Percentiles rank a stretch among this genome's conserved stretches.
Conservation (phyloP, 139 green algal species). For the Coccomyxa sp. region DNA sequence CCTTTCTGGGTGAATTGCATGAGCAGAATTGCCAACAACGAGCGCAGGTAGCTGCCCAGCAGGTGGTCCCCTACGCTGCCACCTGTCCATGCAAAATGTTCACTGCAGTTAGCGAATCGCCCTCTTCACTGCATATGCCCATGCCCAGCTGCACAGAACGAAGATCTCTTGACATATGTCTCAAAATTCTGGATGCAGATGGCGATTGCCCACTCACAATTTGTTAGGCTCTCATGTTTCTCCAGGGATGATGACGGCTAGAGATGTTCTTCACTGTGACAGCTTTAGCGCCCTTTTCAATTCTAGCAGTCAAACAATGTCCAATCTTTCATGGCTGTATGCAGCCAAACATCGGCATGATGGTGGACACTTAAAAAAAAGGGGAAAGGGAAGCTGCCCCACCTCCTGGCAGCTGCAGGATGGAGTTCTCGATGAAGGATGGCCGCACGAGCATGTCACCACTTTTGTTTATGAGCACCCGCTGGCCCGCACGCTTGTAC, state of each 20-base stretch:
- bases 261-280: no score
- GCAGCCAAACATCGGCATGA: neutral
- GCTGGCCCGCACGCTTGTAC: slow-evolving; percentile 41
- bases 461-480: slow-evolving; percentile 38
- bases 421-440: slow-evolving; percentile 24
- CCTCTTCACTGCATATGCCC: no score
- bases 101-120: no score
- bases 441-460: slow-evolving; percentile 44
- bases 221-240: no score
- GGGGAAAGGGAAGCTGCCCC: neutral
- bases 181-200: no score
- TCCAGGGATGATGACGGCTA: no score
- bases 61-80: slow-evolving; percentile 15
- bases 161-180: no score
- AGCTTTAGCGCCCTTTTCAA: no score
- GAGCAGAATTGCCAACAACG: slow-evolving; percentile 10
- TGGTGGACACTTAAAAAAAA: neutral
- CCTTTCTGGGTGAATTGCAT: slow-evolving; percentile 11
- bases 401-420: slow-evolving; percentile 11
- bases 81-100: neutral
- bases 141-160: no score
- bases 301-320: no score
- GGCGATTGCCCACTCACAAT: no score
- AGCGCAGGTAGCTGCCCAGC: slow-evolving; percentile 11
- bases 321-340: neutral